Percentiles rank a stretch among this genome's conserved stretches.
Evolutionary conservation across 2,329 filamentous ascomycete genomes (phyloP).

Genomic region (Penicillium sp.): DNA sequence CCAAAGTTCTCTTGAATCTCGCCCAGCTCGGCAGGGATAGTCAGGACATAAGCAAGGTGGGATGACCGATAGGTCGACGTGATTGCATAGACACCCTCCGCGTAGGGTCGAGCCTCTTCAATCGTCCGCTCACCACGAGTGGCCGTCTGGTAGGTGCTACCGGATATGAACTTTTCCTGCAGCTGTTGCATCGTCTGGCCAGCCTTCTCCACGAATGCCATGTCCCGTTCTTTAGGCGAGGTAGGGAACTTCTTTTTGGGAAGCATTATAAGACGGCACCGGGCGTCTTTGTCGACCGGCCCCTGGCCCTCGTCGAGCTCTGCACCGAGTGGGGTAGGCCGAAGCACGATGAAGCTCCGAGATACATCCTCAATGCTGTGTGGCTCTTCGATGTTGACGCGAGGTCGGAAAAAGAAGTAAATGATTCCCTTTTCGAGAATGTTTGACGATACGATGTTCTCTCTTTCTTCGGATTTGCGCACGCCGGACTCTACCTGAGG

Average conservation of each 20-base stretch:
- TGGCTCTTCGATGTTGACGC: slow-evolving; percentile 67
- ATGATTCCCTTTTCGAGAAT: slow-evolving; percentile 83
- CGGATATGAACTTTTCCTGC: slow-evolving; percentile 64
- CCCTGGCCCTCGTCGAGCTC: slow-evolving; percentile 54
- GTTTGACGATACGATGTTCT: slow-evolving; percentile 50
- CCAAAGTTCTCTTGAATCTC: slow-evolving; percentile 72
- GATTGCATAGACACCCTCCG: slow-evolving; percentile 79
- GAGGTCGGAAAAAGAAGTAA: slow-evolving; percentile 81
- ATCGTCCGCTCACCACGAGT: slow-evolving; percentile 63
- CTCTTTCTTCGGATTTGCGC: slow-evolving; percentile 47
- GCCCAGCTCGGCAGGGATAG: slow-evolving; percentile 62
- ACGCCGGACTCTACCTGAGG: slow-evolving; percentile 37
- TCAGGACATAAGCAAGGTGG: slow-evolving; percentile 74
- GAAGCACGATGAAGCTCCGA: slow-evolving; percentile 71
- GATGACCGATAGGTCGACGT: slow-evolving; percentile 64
- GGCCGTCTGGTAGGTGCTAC: slow-evolving; percentile 67
- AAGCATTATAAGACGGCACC: slow-evolving; percentile 67
- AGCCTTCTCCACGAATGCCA: slow-evolving; percentile 76
- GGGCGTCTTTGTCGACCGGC: slow-evolving; percentile 49
- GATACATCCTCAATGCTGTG: slow-evolving; percentile 65
- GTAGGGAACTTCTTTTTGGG: slow-evolving; percentile 79
- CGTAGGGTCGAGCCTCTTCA: slow-evolving; percentile 67
- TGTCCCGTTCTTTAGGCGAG: slow-evolving; percentile 63
- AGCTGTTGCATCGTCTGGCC: slow-evolving; percentile 60
- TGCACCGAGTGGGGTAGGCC: slow-evolving; percentile 65